phyloP scores from a whole-genome alignment of 208 protist species.

The Acanthamoeba quina region DNA sequence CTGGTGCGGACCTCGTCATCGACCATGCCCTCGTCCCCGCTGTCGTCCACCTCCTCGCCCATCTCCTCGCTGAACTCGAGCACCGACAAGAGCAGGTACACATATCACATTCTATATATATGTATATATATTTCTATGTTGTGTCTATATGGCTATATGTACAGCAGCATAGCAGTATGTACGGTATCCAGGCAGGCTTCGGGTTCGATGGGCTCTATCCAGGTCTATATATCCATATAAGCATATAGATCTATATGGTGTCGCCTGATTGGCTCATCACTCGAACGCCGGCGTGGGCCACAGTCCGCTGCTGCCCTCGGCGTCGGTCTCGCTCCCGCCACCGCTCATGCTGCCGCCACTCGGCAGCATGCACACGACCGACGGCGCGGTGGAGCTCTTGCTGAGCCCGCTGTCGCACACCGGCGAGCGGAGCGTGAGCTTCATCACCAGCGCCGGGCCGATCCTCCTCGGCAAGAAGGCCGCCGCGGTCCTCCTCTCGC shows the following conservation, averaged over 20 bases:
- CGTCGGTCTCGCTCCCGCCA: constrained; percentile 10
- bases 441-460: background rate
- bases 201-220: no score
- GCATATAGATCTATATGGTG: background rate
- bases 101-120: background rate
- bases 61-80: constrained; percentile 4
- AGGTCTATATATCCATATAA: background rate
- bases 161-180: background rate
- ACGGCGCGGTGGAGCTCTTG: background rate
- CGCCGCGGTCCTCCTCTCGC: no score
- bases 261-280: background rate
- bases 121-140: background rate
- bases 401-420: background rate
- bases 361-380: background rate
- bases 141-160: background rate
- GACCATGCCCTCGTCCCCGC: background rate
- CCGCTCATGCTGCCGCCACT: background rate
- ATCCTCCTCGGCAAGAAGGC: no score
- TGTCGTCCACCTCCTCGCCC: background rate
- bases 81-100: constrained; percentile 17
- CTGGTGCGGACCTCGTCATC: background rate
- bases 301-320: background rate
- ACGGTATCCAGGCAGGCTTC: background rate
- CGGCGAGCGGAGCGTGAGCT: background rate
- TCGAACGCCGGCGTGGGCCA: background rate